Base-by-base conservation (phyloP, 1,139 yeast genomes). In the Hansenula lynferdii region DNA sequence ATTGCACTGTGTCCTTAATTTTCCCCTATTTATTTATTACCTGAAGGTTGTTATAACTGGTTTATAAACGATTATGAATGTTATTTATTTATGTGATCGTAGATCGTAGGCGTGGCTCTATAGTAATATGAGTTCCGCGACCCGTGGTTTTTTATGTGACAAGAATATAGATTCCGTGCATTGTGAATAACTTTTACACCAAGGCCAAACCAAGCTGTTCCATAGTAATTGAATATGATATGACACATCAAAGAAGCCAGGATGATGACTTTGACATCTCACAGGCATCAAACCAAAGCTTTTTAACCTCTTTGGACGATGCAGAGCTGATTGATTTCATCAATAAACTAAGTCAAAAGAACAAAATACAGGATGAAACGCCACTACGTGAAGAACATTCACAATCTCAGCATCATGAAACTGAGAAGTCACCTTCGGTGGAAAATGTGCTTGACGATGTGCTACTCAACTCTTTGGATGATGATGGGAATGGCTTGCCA, bases 251-350 rank as follows among this genome's bases (percentile, higher is more conserved):
- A n/a, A 23, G 14, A 16, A 12, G 4, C 11, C 17, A 25, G 9
- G 28, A 27, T 12, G 19, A 24, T 16, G 36, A 20, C 5, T 24
- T 23, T 5, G 32, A 38, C 23, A 18, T 33, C 8, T 45, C 48
- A 10, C 48, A 44, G 30, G 25, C 40, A 6, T 42, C 50, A 4
- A 38, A 44, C 18, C 37, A 28, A 25, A 48, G 48, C 23, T 49
- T 47, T 19, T 19, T 53, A 8, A 53, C 53, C 5, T 68, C 73
- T 8, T 56, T 72, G 45, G 67, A 60, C 26, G 70, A 72, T 47
- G 60, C 64, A 3, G 65, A 69, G 48, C 62, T 72, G 23, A 52
- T 72, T 6, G 60, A 63, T 2, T 64, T 66, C 42, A 64, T 72
- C 21, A 62, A 64, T 32, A 48, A 53, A 19, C 45, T 70, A 11